Evolutionary conservation across 768 basidiomycete genomes (phyloP), one percentile per base, ranked within the genome.

Genomic region (Termitomyces sp.): DNA sequence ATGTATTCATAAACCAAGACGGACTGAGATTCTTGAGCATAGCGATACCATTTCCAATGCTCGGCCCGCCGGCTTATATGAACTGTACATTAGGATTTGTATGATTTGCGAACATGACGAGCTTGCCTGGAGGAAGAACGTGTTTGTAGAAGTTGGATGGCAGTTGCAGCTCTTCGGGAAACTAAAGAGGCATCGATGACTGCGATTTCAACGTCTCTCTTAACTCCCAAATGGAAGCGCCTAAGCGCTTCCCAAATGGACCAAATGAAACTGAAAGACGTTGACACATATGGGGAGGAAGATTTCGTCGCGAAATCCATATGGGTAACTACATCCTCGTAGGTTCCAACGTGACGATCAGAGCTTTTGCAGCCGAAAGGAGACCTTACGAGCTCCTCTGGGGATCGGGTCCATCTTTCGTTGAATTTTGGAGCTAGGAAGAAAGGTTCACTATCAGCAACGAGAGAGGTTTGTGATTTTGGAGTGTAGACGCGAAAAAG

Each of bases 401-500:
- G 74, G 61, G 38, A 70, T 64, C 57, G 66, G 54, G 67, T 62
- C 62, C 77, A 78, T 61, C 70, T 70, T 58, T 79, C 75, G 38
- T 84, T 74, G 67, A 85, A 89, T 66, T 76, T 80, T 53, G 82
- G 83, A 21, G 85, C 87, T 50, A 89, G 69, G 60, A 90, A 90
- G 66, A 78, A 87, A 1, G 84, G 78, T 64, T 87, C 81, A 3
- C 75, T 70, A 38, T 74, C 70, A 64, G 83, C 80, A 62, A 74
- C 70, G 60, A 77, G 77, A 19, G 78, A 78, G 1, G 81, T 79
- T 42, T 71, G 75, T 54, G 78, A 75, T 64, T 83, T 87, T 28
- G 88, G 88, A 35, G 88, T 89, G 66, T 90, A 84, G 14, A 91
- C 82, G 42, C 89, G 87, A 74, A 87, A 91, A 62, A 91, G 77